Evolutionary conservation across 2,329 filamentous ascomycete genomes (phyloP).

Genomic region (Alternaria gaisen): DNA sequence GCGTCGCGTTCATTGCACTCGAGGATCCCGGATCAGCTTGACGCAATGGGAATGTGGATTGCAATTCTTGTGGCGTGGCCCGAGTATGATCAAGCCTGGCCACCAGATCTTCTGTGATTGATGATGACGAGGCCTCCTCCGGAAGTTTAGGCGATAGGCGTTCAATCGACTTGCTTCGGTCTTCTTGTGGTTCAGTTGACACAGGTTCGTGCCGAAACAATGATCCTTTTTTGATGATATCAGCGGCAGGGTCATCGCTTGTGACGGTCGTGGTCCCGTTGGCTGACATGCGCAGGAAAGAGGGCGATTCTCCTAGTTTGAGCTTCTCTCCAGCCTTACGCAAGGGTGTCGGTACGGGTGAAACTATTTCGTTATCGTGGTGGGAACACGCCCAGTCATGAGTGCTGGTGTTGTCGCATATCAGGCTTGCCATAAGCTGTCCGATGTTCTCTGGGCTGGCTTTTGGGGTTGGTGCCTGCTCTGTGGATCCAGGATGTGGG

Average conservation of each 20-base stretch:
- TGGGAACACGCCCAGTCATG: background rate
- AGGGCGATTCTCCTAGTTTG: constrained; percentile 8
- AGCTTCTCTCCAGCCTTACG: constrained; percentile 26
- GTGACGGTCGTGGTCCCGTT: background rate
- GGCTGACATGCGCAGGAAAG: background rate
- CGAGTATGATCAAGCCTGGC: background rate
- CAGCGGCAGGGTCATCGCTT: background rate
- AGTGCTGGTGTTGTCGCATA: background rate
- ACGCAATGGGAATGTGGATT: background rate
- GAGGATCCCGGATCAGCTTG: background rate
- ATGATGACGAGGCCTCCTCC: background rate
- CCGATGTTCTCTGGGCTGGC: constrained; percentile 22
- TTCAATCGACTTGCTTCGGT: background rate
- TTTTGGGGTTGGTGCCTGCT: background rate
- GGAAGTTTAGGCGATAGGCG: background rate
- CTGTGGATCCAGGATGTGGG: background rate
- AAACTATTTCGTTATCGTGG: background rate
- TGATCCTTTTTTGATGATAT: background rate
- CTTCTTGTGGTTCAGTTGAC: background rate
- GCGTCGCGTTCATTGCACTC: background rate
- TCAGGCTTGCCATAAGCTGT: constrained; percentile 25
- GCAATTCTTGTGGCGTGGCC: background rate
- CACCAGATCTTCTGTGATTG: background rate
- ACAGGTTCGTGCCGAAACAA: background rate
- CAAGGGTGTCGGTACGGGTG: constrained; percentile 26